Base-by-base conservation (phyloP, 352 stramenopile species). In the Aphanomyces astaci region DNA sequence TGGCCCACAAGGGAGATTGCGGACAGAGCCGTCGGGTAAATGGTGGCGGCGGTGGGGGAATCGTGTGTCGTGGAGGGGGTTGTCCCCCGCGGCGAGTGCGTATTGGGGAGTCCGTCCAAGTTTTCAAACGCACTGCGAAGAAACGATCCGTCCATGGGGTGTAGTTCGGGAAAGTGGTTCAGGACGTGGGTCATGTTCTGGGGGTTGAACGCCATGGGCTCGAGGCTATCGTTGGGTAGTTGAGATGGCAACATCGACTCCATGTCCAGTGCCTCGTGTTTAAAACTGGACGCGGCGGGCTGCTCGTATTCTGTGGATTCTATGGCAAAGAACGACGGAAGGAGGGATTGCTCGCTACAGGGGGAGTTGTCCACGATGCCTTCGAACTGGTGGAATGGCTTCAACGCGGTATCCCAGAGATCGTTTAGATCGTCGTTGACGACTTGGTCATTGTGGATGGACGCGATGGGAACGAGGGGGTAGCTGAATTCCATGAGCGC, bases 151-250 rank as follows among this genome's bases (percentile, higher is more conserved):
- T 68, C 62, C 19, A 68, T 24, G 2, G 62, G 62, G 28, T 62
- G 40, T 17, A 68, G 49, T 25, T 68, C 15, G 17, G 46, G 62
- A 13, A 62, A 51, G 5, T 52, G 62, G 43, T 27, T 49, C 24
- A 59, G 30, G 17, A 59, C 30, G 25, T 59, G 51, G 51, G 32
- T 30, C 17, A 59, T 28, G n/a, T 68, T 28, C 27, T 33, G 13
- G 11, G 56, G 56, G 19, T 49, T 15, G 62, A 68, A 68, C 4
- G 62, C 62, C 51, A 68, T 43, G 31, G 62, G 62, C n/a, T 68
- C 62, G 19, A 68, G 45, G 22, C 22, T 39, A n/a, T 59, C 51
- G 22, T 59, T 59, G 7, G 51, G n/a, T 15, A 59, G 33, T 5
- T 32, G 25, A 10, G 13, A 17, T 36, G 51, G 5, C 25, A 59